Evolutionary conservation across 1,284 basidiomycete genomes (phyloP).

Genomic region (Ganoderma sinense): DNA sequence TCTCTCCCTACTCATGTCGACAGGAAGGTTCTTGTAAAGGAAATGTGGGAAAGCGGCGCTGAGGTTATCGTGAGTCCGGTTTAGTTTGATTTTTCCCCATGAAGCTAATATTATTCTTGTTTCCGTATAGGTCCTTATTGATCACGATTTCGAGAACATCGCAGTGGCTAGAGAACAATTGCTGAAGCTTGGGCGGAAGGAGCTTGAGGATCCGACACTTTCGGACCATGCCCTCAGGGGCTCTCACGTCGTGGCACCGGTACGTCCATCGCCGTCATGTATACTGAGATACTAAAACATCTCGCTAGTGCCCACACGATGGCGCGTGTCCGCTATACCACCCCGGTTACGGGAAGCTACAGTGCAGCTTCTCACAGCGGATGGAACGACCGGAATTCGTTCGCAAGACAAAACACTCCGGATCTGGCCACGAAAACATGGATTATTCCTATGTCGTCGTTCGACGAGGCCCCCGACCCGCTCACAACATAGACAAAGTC

Average conservation of each 20-base stretch:
- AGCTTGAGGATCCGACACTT: slow-evolving; percentile 54
- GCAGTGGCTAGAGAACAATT: slow-evolving; percentile 86
- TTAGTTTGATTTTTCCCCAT: background rate
- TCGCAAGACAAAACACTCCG: slow-evolving; percentile 87
- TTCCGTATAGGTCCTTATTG: slow-evolving; percentile 78
- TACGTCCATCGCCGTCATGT: slow-evolving; percentile 46
- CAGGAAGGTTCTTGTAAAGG: slow-evolving; percentile 75
- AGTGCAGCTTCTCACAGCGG: slow-evolving; percentile 89
- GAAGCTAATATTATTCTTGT: background rate
- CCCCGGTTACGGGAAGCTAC: slow-evolving; percentile 56
- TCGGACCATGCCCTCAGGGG: slow-evolving; percentile 52
- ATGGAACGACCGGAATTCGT: slow-evolving; percentile 88
- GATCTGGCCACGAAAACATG: slow-evolving; percentile 84
- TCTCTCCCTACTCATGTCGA: slow-evolving; percentile 69
- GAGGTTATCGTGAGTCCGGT: slow-evolving; percentile 68
- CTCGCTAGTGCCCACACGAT: slow-evolving; percentile 89
- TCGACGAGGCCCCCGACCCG: slow-evolving; percentile 78
- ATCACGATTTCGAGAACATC: slow-evolving; percentile 85
- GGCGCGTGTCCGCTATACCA: slow-evolving; percentile 79
- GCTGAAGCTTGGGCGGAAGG: slow-evolving; percentile 70
- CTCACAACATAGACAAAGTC: slow-evolving; percentile 45
- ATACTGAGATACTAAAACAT: slow-evolving; percentile 5
- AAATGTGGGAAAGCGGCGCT: slow-evolving; percentile 92
- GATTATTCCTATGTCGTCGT: slow-evolving; percentile 94
- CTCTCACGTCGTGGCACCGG: slow-evolving; percentile 86